Conservation (phyloP, 768 basidiomycete genomes). For the Leccinum truebloodii region DNA sequence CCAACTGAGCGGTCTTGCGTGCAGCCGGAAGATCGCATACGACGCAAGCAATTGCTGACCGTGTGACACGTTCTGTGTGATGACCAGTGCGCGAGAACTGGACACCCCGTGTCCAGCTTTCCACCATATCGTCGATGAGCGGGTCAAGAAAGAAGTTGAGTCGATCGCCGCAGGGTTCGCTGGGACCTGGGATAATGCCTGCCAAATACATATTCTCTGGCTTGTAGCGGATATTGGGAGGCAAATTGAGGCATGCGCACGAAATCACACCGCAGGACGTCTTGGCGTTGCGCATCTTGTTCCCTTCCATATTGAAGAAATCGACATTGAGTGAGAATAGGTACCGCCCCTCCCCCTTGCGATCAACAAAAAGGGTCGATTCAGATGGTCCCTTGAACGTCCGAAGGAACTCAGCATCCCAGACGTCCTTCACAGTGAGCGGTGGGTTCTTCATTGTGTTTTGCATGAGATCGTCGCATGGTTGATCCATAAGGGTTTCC, state of each 20-base stretch:
- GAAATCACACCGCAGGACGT: slow-evolving; percentile 36
- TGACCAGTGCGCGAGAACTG: slow-evolving; percentile 18
- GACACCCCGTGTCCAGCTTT: slow-evolving; percentile 3
- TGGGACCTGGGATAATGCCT: slow-evolving; percentile 32
- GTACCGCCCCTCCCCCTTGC: not conserved
- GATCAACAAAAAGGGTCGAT: slow-evolving; percentile 21
- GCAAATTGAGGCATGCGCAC: slow-evolving; percentile 36
- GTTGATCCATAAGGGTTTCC: slow-evolving; percentile 9
- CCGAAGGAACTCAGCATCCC: slow-evolving; percentile 1
- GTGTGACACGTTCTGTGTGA: not conserved
- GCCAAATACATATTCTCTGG: not conserved
- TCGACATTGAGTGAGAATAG: slow-evolving; percentile 34
- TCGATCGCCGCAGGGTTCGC: slow-evolving; percentile 27
- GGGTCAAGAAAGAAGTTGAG: slow-evolving; percentile 35
- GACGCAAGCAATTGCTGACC: slow-evolving; percentile 18
- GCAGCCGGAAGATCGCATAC: slow-evolving; percentile 35
- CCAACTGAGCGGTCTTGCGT: slow-evolving; percentile 30
- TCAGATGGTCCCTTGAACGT: slow-evolving; percentile 14
- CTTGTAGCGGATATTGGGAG: slow-evolving; percentile 19
- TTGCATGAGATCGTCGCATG: slow-evolving; percentile 1
- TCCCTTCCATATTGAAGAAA: slow-evolving; percentile 37
- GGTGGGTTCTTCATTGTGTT: not conserved
- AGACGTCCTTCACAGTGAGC: not conserved
- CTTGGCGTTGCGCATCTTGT: slow-evolving; percentile 22
- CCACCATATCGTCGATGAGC: slow-evolving; percentile 30